Conservation (phyloP, 441 rosid species). For the Biscutella laevigata region DNA sequence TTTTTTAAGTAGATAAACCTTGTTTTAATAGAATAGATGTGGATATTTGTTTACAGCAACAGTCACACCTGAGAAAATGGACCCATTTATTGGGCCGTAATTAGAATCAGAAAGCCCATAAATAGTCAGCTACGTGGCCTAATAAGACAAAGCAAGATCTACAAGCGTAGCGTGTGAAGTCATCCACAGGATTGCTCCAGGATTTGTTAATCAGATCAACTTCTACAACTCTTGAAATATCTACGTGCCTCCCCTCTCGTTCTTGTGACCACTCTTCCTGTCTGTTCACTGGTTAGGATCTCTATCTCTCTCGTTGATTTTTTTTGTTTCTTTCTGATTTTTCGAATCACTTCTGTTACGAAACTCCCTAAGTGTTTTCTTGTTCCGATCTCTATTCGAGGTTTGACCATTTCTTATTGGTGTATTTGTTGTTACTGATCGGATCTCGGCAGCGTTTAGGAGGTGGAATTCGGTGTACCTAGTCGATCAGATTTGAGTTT, state of each 20-base stretch:
- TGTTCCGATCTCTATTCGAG: slow-evolving; percentile 1
- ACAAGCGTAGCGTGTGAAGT: slow-evolving; percentile 10
- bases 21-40: too few relatives aligned
- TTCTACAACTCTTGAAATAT: slow-evolving; percentile 15
- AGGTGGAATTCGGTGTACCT: slow-evolving; percentile 6
- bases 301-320: neutral
- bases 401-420: neutral
- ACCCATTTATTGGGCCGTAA: neutral
- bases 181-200: slow-evolving; percentile 17
- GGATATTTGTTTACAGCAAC: too few relatives aligned
- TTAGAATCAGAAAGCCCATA: slow-evolving; percentile 14
- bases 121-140: neutral
- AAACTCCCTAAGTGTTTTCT: slow-evolving; percentile 1
- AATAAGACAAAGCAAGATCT: too few relatives aligned
- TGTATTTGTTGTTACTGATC: too few relatives aligned
- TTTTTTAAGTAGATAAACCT: too few relatives aligned
- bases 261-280: slow-evolving; percentile 29
- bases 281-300: slow-evolving; percentile 23
- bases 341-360: neutral
- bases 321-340: slow-evolving; percentile 12
- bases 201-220: slow-evolving; percentile 21
- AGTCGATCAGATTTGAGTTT: slow-evolving; percentile 17
- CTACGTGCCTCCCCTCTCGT: slow-evolving; percentile 27
- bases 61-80: too few relatives aligned
- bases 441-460: slow-evolving; percentile 24